Conservation (phyloP, 441 rosid genomes). For the Gossypium davidsonii region DNA sequence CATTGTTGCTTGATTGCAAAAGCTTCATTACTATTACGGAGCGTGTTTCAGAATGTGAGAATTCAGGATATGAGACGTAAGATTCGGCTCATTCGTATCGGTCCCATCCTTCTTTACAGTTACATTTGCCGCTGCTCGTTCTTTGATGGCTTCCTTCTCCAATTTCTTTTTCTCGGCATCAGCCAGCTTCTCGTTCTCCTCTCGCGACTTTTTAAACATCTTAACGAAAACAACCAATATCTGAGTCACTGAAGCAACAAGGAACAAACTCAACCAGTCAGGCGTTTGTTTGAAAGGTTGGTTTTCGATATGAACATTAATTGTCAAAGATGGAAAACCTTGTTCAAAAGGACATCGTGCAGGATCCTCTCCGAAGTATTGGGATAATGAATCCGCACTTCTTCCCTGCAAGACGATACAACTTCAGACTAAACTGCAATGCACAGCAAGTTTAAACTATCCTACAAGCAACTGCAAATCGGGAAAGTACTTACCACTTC, state of each 20-base stretch:
- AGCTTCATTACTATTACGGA: not conserved
- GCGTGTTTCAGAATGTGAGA: constrained; percentile 19
- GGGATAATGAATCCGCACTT: constrained; percentile 91
- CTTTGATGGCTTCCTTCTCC: constrained; percentile 85
- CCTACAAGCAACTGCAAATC: not conserved
- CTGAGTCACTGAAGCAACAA: constrained; percentile 71
- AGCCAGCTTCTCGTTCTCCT: constrained; percentile 75
- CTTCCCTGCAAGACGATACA: constrained; percentile 57
- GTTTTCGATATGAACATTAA: not conserved
- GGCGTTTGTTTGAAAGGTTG: not conserved
- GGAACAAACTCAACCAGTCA: not conserved
- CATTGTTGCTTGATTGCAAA: not conserved
- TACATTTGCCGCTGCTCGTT: constrained; percentile 37
- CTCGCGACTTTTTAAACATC: constrained; percentile 78
- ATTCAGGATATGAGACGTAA: constrained; percentile 27
- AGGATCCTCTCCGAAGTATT: constrained; percentile 97
- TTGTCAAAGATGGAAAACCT: constrained; percentile 40
- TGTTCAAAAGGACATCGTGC: constrained; percentile 98
- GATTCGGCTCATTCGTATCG: constrained; percentile 30
- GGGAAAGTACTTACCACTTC: constrained; percentile 61
- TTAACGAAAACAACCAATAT: constrained; percentile 66
- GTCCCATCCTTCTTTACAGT: constrained; percentile 41
- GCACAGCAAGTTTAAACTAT: not conserved
- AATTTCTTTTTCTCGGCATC: constrained; percentile 85
- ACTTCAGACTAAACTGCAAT: constrained; percentile 7